Evolutionary conservation across 768 basidiomycete genomes (phyloP).

Genomic region (Tubosaeta sp.): DNA sequence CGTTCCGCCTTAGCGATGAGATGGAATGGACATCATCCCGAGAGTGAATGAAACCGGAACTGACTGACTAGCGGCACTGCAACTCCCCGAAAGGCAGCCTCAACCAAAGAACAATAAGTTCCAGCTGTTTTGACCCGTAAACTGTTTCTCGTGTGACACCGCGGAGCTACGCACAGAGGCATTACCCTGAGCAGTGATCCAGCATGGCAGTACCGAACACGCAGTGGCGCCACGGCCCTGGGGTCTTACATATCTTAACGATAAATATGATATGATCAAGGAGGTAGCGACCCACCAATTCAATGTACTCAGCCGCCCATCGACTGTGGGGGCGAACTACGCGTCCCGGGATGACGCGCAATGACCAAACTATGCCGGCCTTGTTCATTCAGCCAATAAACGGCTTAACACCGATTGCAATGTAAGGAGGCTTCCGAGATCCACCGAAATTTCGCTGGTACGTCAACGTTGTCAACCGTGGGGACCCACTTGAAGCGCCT

Average conservation of each 20-base stretch:
- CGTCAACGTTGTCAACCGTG: constrained; percentile 3
- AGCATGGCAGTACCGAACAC: constrained; percentile 13
- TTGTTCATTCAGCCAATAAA: background rate
- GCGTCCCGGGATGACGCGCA: background rate
- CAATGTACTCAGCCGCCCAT: constrained; percentile 8
- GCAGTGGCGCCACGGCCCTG: constrained; percentile 24
- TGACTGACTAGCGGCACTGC: background rate
- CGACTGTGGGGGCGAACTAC: background rate
- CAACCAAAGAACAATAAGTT: background rate
- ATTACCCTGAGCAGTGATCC: constrained; percentile 20
- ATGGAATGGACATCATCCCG: constrained; percentile 6
- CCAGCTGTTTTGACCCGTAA: background rate
- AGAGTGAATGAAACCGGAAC: constrained; percentile 1
- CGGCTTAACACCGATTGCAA: background rate
- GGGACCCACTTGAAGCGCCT: background rate
- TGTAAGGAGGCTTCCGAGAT: constrained; percentile 5
- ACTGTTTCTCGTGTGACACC: constrained; percentile 17
- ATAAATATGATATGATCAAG: constrained; percentile 9
- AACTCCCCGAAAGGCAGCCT: background rate
- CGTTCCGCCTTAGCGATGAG: background rate
- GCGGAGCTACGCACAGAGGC: constrained; percentile 16
- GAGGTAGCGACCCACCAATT: constrained; percentile 17
- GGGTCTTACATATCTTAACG: constrained; percentile 2
- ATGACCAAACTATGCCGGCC: background rate
- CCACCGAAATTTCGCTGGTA: background rate